Evolutionary conservation across 805 yeast genomes (phyloP).

Genomic region (Saturnispora bothae): DNA sequence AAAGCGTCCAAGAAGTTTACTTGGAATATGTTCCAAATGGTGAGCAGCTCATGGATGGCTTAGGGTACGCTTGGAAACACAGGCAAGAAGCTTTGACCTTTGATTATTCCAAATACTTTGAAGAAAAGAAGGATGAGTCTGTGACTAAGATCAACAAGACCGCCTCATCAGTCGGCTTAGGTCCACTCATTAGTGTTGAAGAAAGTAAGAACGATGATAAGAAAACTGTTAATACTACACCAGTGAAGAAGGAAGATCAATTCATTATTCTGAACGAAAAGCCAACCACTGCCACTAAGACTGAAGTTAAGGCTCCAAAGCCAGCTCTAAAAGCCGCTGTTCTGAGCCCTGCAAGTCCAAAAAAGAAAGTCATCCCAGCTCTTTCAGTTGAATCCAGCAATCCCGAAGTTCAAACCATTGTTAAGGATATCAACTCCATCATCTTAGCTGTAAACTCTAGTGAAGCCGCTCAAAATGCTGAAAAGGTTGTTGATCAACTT

Average conservation of each 20-base stretch:
- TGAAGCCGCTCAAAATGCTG: conserved; percentile 16
- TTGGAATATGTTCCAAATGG: conserved; percentile 58
- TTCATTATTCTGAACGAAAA: conserved; percentile 4
- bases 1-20: conserved; percentile 50
- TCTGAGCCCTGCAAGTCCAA: not conserved
- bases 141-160: conserved; percentile 7
- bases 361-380: conserved; percentile 17
- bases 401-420: conserved; percentile 25
- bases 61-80: conserved; percentile 31
- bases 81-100: conserved; percentile 16
- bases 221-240: conserved; percentile 26
- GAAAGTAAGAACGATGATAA: no score
- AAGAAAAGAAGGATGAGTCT: conserved; percentile 5
- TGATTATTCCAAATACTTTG: conserved; percentile 8
- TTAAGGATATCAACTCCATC: conserved; percentile 28
- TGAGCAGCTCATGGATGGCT: conserved; percentile 39
- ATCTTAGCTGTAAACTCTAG: conserved; percentile 22
- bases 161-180: conserved; percentile 28
- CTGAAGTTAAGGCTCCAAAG: not conserved
- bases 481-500: conserved; percentile 17
- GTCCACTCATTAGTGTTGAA: conserved; percentile 30
- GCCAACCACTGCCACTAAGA: not conserved
- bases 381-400: conserved; percentile 25
- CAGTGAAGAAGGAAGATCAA: conserved; percentile 7
- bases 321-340: not conserved